Percentiles rank a stretch among this genome's conserved stretches.
Evolutionary conservation across 768 basidiomycete species (phyloP).

Genomic region (Auricularia auricula-judae): DNA sequence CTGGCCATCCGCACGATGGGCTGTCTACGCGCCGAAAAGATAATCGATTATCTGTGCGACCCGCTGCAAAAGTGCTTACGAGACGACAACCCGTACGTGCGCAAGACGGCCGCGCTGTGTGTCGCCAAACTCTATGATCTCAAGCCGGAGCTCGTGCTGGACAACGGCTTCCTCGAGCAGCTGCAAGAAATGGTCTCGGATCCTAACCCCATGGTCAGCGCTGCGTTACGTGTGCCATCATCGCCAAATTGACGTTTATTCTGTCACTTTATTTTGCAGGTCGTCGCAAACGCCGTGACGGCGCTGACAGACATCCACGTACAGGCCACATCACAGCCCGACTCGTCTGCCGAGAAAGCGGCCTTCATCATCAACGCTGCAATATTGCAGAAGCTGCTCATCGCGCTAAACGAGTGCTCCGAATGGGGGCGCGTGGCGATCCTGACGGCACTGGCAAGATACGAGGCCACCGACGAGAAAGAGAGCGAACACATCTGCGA

Average conservation of each 20-base stretch:
- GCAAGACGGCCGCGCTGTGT: constrained; percentile 94
- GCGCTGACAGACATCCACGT: constrained; percentile 88
- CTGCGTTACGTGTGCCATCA: background rate
- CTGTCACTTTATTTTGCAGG: constrained; percentile 33
- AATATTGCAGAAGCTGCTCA: constrained; percentile 79
- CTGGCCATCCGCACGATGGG: constrained; percentile 98
- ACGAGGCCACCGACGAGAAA: constrained; percentile 74
- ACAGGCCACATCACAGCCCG: constrained; percentile 47
- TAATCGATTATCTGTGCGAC: constrained; percentile 96
- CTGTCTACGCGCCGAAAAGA: constrained; percentile 93
- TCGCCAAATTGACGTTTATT: too few species aligned
- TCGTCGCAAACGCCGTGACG: constrained; percentile 92
- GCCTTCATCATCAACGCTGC: constrained; percentile 74
- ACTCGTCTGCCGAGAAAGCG: constrained; percentile 46
- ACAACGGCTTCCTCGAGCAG: constrained; percentile 86
- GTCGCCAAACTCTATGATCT: constrained; percentile 97
- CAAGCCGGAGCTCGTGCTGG: constrained; percentile 88
- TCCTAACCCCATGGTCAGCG: constrained; percentile 84
- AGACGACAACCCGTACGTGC: constrained; percentile 96
- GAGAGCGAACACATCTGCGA: constrained; percentile 99
- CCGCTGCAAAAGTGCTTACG: constrained; percentile 84
- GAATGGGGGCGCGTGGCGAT: constrained; percentile 98
- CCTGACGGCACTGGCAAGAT: constrained; percentile 74
- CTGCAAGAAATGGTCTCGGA: constrained; percentile 90
- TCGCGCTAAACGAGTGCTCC: constrained; percentile 94